Percentiles rank a stretch among this genome's conserved stretches.
These are phyloP conservation scores for Fusarium sp. DNA, from an alignment of 2,329 filamentous ascomycete species.

Conservation along the genomic window DNA sequence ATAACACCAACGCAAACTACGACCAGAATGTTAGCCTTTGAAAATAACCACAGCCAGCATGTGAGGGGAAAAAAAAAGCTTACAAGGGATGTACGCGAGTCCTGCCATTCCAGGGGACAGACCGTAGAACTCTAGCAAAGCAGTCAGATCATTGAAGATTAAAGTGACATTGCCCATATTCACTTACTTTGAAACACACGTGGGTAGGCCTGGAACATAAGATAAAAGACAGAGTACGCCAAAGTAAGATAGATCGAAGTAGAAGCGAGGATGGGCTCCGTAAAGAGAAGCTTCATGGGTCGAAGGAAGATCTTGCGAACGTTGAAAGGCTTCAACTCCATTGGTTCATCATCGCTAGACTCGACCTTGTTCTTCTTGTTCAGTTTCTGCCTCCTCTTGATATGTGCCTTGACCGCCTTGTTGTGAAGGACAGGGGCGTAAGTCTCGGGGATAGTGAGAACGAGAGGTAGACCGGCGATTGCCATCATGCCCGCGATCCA, in stretches of 20 bases:
- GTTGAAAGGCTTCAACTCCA: conserved; percentile 55
- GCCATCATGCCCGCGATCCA: conserved; percentile 57
- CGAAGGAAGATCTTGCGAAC: conserved; percentile 65
- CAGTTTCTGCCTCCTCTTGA: conserved; percentile 61
- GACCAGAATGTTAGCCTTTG: neutral
- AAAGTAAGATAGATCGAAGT: conserved; percentile 66
- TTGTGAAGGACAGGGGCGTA: conserved; percentile 67
- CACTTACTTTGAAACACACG: conserved; percentile 60
- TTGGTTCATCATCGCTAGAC: conserved; percentile 56
- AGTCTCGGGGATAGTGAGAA: conserved; percentile 61
- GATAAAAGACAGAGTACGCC: conserved; percentile 67
- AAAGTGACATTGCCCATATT: neutral
- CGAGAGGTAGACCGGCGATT: conserved; percentile 49
- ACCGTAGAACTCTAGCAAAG: conserved; percentile 54
- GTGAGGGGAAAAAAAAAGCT: conserved; percentile 23
- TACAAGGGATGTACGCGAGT: conserved; percentile 65
- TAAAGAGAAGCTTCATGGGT: conserved; percentile 64
- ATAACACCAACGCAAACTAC: conserved; percentile 49
- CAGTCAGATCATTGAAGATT: conserved; percentile 4
- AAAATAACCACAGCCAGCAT: neutral
- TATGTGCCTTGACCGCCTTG: conserved; percentile 63
- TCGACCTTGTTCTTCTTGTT: conserved; percentile 60
- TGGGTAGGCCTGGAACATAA: conserved; percentile 67
- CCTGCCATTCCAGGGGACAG: conserved; percentile 63
- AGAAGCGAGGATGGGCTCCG: conserved; percentile 66